Evolutionary conservation across 345 rosid species (phyloP), one percentile per base, ranked within the genome.

Genomic region (Arabis hirsuta): DNA sequence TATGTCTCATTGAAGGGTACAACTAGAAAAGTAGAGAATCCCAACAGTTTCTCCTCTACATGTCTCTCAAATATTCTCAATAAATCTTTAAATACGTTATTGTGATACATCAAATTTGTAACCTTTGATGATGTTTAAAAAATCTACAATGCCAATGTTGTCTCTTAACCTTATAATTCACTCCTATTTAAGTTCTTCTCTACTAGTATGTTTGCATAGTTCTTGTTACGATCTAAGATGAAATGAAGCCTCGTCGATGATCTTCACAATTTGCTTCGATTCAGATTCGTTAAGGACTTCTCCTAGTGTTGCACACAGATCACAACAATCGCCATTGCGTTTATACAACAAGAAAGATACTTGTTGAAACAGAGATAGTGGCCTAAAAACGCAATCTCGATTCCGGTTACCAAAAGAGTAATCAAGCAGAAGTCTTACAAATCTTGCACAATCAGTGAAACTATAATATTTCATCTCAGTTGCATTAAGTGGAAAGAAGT

Each of bases 71-170:
- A 86, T 81, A 87, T 83, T 67, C 86, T 82, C 39, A 65, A 80
- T 62, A 84, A 77, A 72, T 88, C 96, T 55, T 82, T 84, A 52
- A 86, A 81, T 69, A 89, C 81, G 8, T 65, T 64, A 74, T 84
- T 85, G 12, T 78, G 72, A 27, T 82, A 87, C 0, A 83, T 89
- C 90, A 4, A 85, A 84, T 69, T 88, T 81, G 64, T 86, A 89
- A 53, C 90, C 88, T 79, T 86, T 87, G 66, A 90, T 88, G 74
- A 80, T 86, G 72, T 90, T 90, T 81, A 90, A 80, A 39, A 97
- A 93, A 85, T 90, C 97, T 20, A 90, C 86, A 12, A 90, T 87
- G 44, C 87, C 79, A 8, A 90, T 79, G 27, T 73, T 85, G 48
- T 89, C 94, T 79, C 73, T 32, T 32, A 32, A 22, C 16, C 16